A percentile compares a stretch with the other conserved stretches of the same genome.
Conservation (phyloP, 805 yeast genomes). For the Wickerhamomyces chambardii region DNA sequence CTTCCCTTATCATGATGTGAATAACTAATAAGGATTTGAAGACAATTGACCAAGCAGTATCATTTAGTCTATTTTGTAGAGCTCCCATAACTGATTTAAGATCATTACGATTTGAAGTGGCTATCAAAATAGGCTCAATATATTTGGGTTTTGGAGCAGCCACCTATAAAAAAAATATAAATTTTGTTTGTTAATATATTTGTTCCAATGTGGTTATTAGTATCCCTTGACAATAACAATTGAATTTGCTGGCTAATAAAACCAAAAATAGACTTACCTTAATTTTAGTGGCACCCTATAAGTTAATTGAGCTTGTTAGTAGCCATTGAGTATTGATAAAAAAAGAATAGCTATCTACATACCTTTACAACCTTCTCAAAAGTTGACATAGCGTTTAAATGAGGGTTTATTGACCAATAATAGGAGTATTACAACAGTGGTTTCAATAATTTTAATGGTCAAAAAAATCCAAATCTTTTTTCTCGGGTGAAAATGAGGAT, state of each 20-base stretch:
- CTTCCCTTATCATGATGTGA: conserved; percentile 91
- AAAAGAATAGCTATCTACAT: conserved; percentile 8
- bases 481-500: too few species aligned
- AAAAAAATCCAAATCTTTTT: too few species aligned
- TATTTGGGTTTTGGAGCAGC: conserved; percentile 99
- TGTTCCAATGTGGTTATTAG: background rate
- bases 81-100: conserved; percentile 64
- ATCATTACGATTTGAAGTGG: conserved; percentile 29
- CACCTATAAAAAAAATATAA: conserved; percentile 29
- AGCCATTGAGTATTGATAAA: background rate
- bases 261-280: conserved; percentile 22
- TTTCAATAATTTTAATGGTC: too few species aligned
- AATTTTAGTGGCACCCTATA: conserved; percentile 58
- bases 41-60: conserved; percentile 85
- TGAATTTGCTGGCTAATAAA: too few species aligned
- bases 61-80: conserved; percentile 53
- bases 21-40: conserved; percentile 78
- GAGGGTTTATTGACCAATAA: too few species aligned
- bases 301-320: background rate
- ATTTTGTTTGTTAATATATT: conserved; percentile 2
- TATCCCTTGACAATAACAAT: too few species aligned
- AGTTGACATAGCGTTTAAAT: conserved; percentile 38
- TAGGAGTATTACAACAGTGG: too few species aligned
- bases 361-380: conserved; percentile 70
- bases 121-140: conserved; percentile 78